Percentiles rank a stretch among this genome's conserved stretches.
Evolutionary conservation across 768 basidiomycete genomes (phyloP).

Genomic region (Amanita inopinata): DNA sequence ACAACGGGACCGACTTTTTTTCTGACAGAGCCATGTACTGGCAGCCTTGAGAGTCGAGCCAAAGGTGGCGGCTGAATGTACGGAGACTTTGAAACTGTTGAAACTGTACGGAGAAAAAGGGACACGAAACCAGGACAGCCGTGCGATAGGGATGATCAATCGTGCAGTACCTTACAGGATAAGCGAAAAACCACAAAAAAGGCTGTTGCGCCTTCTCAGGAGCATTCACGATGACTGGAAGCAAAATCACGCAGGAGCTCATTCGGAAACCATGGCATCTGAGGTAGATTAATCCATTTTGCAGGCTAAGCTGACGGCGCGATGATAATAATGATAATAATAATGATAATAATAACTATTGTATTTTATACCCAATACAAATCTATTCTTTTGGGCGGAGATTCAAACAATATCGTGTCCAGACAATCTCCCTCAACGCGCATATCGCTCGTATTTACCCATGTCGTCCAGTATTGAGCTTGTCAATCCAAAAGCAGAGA

Average conservation of each 20-base stretch:
- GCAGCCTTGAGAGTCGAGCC: conserved; percentile 37
- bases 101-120: conserved; percentile 49
- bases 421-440: background rate
- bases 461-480: conserved; percentile 84
- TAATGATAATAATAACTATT: conserved; percentile 5
- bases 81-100: conserved; percentile 41
- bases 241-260: conserved; percentile 17
- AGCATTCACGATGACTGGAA: conserved; percentile 38
- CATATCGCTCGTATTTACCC: conserved; percentile 8
- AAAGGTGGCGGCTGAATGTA: conserved; percentile 36
- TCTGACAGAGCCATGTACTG: conserved; percentile 40
- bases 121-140: conserved; percentile 34
- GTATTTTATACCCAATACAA: too few species aligned
- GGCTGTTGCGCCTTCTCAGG: conserved; percentile 38
- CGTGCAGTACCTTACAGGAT: conserved; percentile 29
- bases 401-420: conserved; percentile 1
- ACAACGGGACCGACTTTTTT: background rate
- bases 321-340: conserved; percentile 1
- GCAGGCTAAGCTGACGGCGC: too few species aligned
- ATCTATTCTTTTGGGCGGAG: conserved; percentile 8
- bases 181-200: conserved; percentile 41
- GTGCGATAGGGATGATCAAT: conserved; percentile 40
- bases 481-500: conserved; percentile 95
- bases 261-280: conserved; percentile 2
- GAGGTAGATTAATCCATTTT: too few species aligned